Percentiles rank a stretch among this genome's conserved stretches.
Evolutionary conservation across 2,329 filamentous ascomycete genomes (phyloP).

Genomic region (Blumeria graminis): DNA sequence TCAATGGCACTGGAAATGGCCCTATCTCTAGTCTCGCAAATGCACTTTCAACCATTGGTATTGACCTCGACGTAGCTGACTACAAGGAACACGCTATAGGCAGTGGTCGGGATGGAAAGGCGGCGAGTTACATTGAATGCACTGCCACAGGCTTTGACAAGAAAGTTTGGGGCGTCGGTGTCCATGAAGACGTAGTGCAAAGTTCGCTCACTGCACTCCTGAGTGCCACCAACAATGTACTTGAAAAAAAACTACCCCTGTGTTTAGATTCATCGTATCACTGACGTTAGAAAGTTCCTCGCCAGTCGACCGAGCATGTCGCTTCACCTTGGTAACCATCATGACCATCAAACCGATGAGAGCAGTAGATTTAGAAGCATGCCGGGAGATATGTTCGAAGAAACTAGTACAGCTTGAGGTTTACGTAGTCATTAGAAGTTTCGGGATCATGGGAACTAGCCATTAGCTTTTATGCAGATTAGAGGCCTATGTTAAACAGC

Average conservation of each 20-base stretch:
- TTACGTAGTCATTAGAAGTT: no score
- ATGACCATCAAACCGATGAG: no score
- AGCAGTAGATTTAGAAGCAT: no score
- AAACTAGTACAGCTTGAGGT: no score
- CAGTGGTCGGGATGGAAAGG: slow-evolving; percentile 57
- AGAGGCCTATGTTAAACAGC: no score
- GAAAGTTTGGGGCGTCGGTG: slow-evolving; percentile 73
- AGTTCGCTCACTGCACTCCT: slow-evolving; percentile 69
- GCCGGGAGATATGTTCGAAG: no score
- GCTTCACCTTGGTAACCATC: slow-evolving; percentile 28
- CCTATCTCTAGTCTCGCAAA: slow-evolving; percentile 74
- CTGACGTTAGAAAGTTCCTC: slow-evolving; percentile 33
- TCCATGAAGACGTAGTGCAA: slow-evolving; percentile 81
- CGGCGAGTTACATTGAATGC: slow-evolving; percentile 89
- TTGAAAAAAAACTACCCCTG: no score
- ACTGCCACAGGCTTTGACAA: slow-evolving; percentile 40
- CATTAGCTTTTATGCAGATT: no score
- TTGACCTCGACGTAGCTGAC: slow-evolving; percentile 74
- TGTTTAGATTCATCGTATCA: not conserved
- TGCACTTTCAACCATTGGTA: slow-evolving; percentile 52
- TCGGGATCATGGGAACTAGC: no score
- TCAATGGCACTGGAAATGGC: slow-evolving; percentile 66
- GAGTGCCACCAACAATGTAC: slow-evolving; percentile 62
- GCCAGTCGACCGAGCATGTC: slow-evolving; percentile 45
- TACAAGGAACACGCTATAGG: slow-evolving; percentile 95